Evolutionary conservation across 2,329 filamentous ascomycete genomes (phyloP), one percentile per base, ranked within the genome.

Genomic region (Pyricularia sp.): DNA sequence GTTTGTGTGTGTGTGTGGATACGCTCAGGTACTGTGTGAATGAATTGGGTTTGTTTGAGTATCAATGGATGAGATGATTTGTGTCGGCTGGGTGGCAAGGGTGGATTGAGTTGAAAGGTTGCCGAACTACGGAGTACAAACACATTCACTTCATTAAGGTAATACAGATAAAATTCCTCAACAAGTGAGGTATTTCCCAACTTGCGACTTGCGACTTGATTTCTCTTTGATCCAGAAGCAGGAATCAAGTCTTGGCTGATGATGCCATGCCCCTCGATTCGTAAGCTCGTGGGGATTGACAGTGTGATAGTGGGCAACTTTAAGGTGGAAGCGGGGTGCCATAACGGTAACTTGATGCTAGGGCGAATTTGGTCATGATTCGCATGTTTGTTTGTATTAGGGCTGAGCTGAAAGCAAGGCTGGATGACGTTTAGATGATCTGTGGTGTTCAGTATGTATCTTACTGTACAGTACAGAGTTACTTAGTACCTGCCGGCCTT

Each of bases 201-300:
- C 26, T 24, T 24, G 10, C n/a, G 9, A 57, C 26, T 24, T 24
- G 10, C n/a, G 9, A 12, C 24, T 57, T 16, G 53, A 16, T 10
- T 57, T 57, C n/a, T 26, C n/a, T 26, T 13, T 13, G 22, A 16
- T 57, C 53, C 53, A 57, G 13, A 57, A 57, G 53, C 53, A 57
- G 24, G 53, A 57, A 57, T 57, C 53, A 22, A 49, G 61, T 26
- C 33, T 30, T 24, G 61, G 61, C 28, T 44, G 28, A 62, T 62
- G 61, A 62, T 62, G 61, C 35, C 61, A 62, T 62, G 35, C n/a
- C 53, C 53, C 53, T 57, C 22, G 22, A 57, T 57, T 57, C 53
- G 53, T 57, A 24, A 57, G 53, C 53, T 57, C 53, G 53, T 57
- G 53, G 53, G 53, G 33, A 35, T 16, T 35, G 33, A 1, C 33